These are phyloP conservation scores for Testicularia cyperi DNA, from an alignment of 1,284 basidiomycete genomes.

Conservation along the genomic window DNA sequence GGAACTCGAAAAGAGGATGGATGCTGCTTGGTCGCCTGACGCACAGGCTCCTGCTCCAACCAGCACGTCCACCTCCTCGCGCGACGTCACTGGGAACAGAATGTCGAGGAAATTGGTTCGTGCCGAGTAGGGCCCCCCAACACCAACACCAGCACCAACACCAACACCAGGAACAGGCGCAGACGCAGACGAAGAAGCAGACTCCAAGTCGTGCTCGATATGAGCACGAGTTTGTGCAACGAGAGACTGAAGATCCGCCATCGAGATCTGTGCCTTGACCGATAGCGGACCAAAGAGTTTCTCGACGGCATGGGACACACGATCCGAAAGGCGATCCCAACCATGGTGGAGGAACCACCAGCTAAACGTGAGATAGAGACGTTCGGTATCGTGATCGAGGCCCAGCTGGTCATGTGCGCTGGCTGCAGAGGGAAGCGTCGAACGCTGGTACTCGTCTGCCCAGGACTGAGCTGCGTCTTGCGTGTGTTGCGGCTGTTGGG, in stretches of 20 bases:
- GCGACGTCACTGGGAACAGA: slow-evolving; percentile 45
- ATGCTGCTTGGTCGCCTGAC: slow-evolving; percentile 6
- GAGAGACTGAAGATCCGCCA: slow-evolving; percentile 68
- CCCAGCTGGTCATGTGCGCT: slow-evolving; percentile 2
- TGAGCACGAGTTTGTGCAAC: slow-evolving; percentile 15
- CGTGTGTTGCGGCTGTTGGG: not conserved
- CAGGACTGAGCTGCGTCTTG: not conserved
- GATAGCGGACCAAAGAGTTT: slow-evolving; percentile 73
- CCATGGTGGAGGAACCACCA: slow-evolving; percentile 90
- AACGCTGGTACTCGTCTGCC: not conserved
- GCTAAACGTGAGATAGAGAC: slow-evolving; percentile 77
- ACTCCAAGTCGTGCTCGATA: slow-evolving; percentile 3
- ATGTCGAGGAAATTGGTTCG: slow-evolving; percentile 39
- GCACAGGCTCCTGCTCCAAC: slow-evolving; percentile 52
- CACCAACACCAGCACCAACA: too few species aligned
- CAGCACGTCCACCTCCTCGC: slow-evolving; percentile 49
- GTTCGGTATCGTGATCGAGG: slow-evolving; percentile 67
- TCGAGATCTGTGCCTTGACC: slow-evolving; percentile 72
- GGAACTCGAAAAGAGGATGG: slow-evolving; percentile 60
- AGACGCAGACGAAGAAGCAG: too few species aligned
- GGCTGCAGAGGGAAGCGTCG: slow-evolving; percentile 2
- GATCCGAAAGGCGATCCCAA: slow-evolving; percentile 76
- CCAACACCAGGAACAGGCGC: too few species aligned
- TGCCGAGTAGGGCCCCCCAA: too few species aligned
- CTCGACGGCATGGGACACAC: slow-evolving; percentile 73